Evolutionary conservation across 345 rosid species (phyloP).

Genomic region (Brassica carinata): DNA sequence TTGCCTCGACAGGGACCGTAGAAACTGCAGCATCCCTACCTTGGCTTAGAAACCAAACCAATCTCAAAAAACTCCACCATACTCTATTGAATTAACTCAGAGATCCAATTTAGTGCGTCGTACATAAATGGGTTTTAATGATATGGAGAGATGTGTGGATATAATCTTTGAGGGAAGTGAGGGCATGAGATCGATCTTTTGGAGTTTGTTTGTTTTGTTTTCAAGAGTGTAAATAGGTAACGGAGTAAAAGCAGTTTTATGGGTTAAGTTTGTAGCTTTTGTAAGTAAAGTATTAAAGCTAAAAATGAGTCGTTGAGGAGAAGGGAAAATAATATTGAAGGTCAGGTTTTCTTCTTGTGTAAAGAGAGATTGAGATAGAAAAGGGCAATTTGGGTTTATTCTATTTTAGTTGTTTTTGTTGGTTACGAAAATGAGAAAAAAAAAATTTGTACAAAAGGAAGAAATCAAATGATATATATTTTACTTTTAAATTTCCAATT

Average conservation of each 20-base stretch:
- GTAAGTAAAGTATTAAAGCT: slow-evolving; percentile 28
- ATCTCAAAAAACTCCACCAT: neutral
- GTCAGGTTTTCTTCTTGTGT: slow-evolving; percentile 18
- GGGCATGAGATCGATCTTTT: slow-evolving; percentile 6
- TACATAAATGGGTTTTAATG: slow-evolving; percentile 28
- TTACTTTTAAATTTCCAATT: neutral
- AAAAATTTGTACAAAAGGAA: slow-evolving; percentile 36
- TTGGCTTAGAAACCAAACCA: slow-evolving; percentile 51
- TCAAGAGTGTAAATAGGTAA: slow-evolving; percentile 39
- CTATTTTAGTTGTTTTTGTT: neutral
- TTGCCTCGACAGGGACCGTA: slow-evolving; percentile 87
- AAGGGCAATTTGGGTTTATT: neutral
- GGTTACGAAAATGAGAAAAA: slow-evolving; percentile 29
- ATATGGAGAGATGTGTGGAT: slow-evolving; percentile 20
- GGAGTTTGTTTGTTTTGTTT: neutral
- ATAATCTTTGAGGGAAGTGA: slow-evolving; percentile 1
- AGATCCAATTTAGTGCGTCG: slow-evolving; percentile 20
- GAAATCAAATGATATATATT: slow-evolving; percentile 33
- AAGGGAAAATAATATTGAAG: slow-evolving; percentile 1
- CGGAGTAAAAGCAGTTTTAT: slow-evolving; percentile 22
- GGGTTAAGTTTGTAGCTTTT: slow-evolving; percentile 28
- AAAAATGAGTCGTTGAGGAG: neutral
- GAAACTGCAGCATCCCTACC: slow-evolving; percentile 79
- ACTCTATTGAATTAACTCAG: slow-evolving; percentile 25
- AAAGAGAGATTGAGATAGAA: neutral